A percentile compares a stretch with the other conserved stretches of the same genome.
These are phyloP conservation scores for Mallotus repandus DNA, from an alignment of 441 rosid species.

Conservation along the genomic window DNA sequence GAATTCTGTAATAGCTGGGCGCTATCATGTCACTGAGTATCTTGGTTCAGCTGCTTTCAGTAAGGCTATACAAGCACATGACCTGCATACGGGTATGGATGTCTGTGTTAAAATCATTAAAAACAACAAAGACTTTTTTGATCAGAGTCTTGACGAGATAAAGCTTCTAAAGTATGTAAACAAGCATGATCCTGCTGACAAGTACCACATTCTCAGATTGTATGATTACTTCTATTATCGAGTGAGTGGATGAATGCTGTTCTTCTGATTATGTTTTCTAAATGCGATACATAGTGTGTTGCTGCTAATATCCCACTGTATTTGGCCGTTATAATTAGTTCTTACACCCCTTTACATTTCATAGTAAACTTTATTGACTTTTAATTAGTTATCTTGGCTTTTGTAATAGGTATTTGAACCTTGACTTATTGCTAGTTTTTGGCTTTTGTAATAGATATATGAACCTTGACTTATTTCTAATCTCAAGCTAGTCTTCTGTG, in stretches of 20 bases:
- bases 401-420: neutral
- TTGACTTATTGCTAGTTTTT: neutral
- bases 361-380: neutral
- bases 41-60: slow-evolving; percentile 99
- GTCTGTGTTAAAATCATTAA: slow-evolving; percentile 95
- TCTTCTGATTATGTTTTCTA: slow-evolving; percentile 1
- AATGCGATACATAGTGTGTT: neutral
- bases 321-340: neutral
- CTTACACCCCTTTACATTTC: neutral
- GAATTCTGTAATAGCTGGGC: slow-evolving; percentile 93
- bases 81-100: slow-evolving; percentile 92
- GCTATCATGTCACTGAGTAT: slow-evolving; percentile 96
- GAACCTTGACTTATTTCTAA: neutral
- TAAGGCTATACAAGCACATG: slow-evolving; percentile 99
- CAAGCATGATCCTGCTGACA: slow-evolving; percentile 97
- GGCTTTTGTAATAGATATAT: neutral
- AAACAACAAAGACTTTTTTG: slow-evolving; percentile 98
- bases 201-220: slow-evolving; percentile 84
- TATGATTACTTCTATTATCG: slow-evolving; percentile 95
- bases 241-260: slow-evolving; percentile 44
- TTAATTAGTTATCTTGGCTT: neutral
- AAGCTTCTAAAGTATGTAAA: slow-evolving; percentile 95
- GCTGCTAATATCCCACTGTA: slow-evolving; percentile 2
- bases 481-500: neutral
- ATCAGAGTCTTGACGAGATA: slow-evolving; percentile 99